Evolutionary conservation across 805 yeast species (phyloP).

Genomic region (Kuraishia hungarica): DNA sequence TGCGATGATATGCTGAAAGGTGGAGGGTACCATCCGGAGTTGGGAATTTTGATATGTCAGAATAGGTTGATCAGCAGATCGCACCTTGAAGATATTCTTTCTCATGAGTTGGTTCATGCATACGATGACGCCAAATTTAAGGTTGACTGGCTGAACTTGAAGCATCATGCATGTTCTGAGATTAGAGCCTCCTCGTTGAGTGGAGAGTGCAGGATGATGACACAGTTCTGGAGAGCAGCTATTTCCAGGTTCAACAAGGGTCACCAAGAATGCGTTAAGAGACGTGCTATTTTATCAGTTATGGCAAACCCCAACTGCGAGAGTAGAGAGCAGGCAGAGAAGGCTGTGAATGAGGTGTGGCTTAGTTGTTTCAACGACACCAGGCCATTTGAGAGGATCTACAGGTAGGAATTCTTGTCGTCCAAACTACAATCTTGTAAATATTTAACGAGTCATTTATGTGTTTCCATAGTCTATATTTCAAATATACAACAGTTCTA

Average conservation of each 20-base stretch:
- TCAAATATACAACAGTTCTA: no score
- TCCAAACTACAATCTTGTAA: background rate
- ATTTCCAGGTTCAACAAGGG: constrained; percentile 57
- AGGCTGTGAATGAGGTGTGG: constrained; percentile 82
- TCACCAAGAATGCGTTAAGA: constrained; percentile 82
- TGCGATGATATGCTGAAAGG: constrained; percentile 74
- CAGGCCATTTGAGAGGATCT: constrained; percentile 90
- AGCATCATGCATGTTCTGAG: constrained; percentile 96
- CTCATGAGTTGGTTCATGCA: constrained; percentile 91
- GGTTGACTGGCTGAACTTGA: constrained; percentile 75
- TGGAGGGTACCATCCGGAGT: constrained; percentile 91
- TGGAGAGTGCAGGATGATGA: constrained; percentile 91
- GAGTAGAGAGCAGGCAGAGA: constrained; percentile 62
- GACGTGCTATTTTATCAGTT: constrained; percentile 84
- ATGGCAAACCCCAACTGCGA: constrained; percentile 79
- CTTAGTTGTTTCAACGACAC: constrained; percentile 91
- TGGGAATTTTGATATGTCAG: constrained; percentile 82
- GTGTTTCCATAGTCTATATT: background rate
- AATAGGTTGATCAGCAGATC: constrained; percentile 65
- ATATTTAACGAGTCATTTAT: background rate
- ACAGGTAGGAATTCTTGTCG: constrained; percentile 36
- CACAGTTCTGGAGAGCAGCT: constrained; percentile 53
- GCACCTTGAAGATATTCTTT: constrained; percentile 82
- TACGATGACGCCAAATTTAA: constrained; percentile 85
- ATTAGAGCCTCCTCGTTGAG: constrained; percentile 87